Evolutionary conservation across 2,329 filamentous ascomycete genomes (phyloP).

Genomic region (Bipolaris bicolor): DNA sequence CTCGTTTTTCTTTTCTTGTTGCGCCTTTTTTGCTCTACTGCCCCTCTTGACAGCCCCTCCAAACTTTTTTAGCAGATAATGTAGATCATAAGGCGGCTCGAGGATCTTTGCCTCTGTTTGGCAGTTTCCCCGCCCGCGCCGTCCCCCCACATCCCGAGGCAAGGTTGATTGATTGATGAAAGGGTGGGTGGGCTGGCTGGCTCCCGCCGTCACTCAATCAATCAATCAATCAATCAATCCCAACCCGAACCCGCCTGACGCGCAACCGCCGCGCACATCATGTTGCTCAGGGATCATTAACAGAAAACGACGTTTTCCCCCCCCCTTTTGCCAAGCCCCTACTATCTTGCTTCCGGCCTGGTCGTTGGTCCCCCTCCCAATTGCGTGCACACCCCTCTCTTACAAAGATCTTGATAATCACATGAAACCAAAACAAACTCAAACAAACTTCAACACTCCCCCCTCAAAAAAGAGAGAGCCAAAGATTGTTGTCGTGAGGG

Average conservation of each 20-base stretch:
- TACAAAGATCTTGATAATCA: not conserved
- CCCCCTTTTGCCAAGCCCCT: too few species aligned
- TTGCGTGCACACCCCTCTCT: not conserved
- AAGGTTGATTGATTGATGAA: not conserved
- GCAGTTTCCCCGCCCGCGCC: not conserved
- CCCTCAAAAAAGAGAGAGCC: too few species aligned
- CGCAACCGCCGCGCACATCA: not conserved
- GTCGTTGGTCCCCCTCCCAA: too few species aligned
- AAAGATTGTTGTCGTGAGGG: too few species aligned
- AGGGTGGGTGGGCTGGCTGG: too few species aligned
- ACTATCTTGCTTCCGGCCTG: too few species aligned
- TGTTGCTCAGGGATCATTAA: not conserved
- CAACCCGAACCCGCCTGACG: not conserved
- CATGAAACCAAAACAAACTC: too few species aligned
- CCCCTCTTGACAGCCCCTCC: not conserved
- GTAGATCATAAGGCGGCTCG: not conserved
- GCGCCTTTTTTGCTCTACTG: not conserved
- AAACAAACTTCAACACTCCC: too few species aligned
- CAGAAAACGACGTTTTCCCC: too few species aligned
- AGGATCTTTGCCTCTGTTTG: not conserved
- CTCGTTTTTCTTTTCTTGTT: not conserved
- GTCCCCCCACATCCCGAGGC: not conserved
- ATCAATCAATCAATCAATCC: not conserved
- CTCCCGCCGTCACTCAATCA: not conserved
- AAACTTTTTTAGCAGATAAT: not conserved